Evolutionary conservation across 768 basidiomycete species (phyloP).

Genomic region (Psilocybe subaeruginosa): DNA sequence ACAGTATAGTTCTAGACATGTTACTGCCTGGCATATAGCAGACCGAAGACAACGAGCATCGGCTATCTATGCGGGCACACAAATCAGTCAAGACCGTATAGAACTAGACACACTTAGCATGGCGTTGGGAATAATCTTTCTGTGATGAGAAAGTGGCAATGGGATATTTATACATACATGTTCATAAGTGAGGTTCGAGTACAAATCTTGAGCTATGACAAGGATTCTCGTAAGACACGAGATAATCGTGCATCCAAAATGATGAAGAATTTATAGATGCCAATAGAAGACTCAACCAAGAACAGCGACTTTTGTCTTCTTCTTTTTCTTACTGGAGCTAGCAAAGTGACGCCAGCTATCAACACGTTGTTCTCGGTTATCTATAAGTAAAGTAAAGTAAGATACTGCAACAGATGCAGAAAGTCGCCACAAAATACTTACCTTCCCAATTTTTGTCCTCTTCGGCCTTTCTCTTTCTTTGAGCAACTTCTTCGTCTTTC

Average conservation of each 20-base stretch:
- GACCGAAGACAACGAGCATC: not conserved
- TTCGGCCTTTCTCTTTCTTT: slow-evolving; percentile 85
- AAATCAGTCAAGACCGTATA: slow-evolving; percentile 23
- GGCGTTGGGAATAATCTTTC: slow-evolving; percentile 1
- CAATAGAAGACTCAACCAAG: slow-evolving; percentile 55
- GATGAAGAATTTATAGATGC: slow-evolving; percentile 13
- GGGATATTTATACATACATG: slow-evolving; percentile 22
- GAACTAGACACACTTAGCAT: slow-evolving; percentile 25
- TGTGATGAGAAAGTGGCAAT: not conserved
- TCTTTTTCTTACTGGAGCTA: slow-evolving; percentile 77
- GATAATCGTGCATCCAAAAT: slow-evolving; percentile 9
- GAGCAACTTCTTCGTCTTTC: slow-evolving; percentile 82
- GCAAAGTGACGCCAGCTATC: slow-evolving; percentile 83
- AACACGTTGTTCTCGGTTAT: slow-evolving; percentile 79
- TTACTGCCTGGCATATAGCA: not conserved
- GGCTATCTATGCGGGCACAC: slow-evolving; percentile 16
- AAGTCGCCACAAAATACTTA: slow-evolving; percentile 30
- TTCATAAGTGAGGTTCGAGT: slow-evolving; percentile 8
- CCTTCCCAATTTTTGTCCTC: slow-evolving; percentile 92
- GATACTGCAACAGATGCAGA: not conserved
- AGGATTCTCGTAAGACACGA: not conserved
- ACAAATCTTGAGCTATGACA: slow-evolving; percentile 15
- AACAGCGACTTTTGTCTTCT: slow-evolving; percentile 68
- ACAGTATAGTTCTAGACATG: not conserved
- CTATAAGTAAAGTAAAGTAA: slow-evolving; percentile 35